Conservation (phyloP, 2,329 filamentous ascomycete genomes). For the Xylariales sp. region DNA sequence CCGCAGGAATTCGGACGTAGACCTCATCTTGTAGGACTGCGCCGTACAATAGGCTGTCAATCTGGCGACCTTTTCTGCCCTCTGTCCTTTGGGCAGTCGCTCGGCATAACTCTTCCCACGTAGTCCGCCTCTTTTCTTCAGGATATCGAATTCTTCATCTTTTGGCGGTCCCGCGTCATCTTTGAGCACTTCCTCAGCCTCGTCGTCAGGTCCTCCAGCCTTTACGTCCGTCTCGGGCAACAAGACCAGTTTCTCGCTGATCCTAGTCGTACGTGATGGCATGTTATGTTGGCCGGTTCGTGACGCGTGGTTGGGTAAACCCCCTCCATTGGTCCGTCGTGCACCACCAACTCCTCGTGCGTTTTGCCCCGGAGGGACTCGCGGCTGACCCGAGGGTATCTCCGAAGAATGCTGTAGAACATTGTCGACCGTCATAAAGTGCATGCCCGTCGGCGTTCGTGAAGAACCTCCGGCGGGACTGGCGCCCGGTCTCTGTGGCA, state of each 20-base stretch:
- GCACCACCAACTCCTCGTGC: conserved; percentile 41
- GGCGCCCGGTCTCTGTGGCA: conserved; percentile 7
- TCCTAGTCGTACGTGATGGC: conserved; percentile 84
- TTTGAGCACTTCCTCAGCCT: conserved; percentile 39
- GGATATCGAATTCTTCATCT: conserved; percentile 63
- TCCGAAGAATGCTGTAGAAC: conserved; percentile 91
- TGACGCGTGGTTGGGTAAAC: conserved; percentile 36
- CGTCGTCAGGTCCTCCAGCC: conserved; percentile 52
- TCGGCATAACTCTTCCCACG: conserved; percentile 90
- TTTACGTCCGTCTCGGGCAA: conserved; percentile 74
- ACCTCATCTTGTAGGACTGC: conserved; percentile 84
- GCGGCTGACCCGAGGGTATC: conserved; percentile 89
- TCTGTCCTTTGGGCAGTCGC: conserved; percentile 78
- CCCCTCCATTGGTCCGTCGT: conserved; percentile 40
- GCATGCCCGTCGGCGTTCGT: conserved; percentile 48
- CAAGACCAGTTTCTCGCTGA: conserved; percentile 94
- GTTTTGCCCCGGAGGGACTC: conserved; percentile 57
- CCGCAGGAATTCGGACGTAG: conserved; percentile 82
- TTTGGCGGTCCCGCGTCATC: conserved; percentile 56
- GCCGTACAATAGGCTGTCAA: conserved; percentile 96
- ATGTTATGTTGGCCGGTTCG: conserved; percentile 54
- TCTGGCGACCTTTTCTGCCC: conserved; percentile 81
- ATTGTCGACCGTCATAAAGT: conserved; percentile 86
- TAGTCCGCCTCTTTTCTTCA: conserved; percentile 57
- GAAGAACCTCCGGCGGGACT: conserved; percentile 5